A percentile compares a stretch with the other conserved stretches of the same genome.
Evolutionary conservation across 1,284 basidiomycete genomes (phyloP).

Genomic region (Inonotus hispidus): DNA sequence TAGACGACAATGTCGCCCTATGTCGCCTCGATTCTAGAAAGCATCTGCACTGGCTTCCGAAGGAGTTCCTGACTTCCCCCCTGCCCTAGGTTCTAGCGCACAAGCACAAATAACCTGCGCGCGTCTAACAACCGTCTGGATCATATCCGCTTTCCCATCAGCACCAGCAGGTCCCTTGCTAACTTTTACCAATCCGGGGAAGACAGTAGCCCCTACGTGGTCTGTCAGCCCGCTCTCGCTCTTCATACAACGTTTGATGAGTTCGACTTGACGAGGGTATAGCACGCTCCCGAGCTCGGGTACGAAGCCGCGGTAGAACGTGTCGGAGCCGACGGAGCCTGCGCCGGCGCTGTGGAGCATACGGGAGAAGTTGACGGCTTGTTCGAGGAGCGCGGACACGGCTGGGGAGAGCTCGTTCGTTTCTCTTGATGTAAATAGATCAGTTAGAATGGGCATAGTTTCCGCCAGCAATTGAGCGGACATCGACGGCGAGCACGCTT

Average conservation of each 20-base stretch:
- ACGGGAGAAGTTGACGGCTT: conserved; percentile 69
- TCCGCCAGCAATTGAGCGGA: conserved; percentile 58
- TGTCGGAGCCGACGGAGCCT: conserved; percentile 49
- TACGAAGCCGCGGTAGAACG: conserved; percentile 78
- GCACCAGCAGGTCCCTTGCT: conserved; percentile 36
- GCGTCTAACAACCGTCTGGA: conserved; percentile 68
- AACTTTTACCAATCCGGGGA: conserved; percentile 80
- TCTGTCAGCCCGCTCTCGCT: conserved; percentile 67
- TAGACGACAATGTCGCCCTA: not conserved
- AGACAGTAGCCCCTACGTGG: conserved; percentile 72
- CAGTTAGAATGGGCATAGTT: conserved; percentile 55
- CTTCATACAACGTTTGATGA: conserved; percentile 70
- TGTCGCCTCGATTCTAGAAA: not conserved
- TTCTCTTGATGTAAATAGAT: conserved; percentile 37
- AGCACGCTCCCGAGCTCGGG: conserved; percentile 68
- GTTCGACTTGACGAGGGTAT: conserved; percentile 65
- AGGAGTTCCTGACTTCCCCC: conserved; percentile 18
- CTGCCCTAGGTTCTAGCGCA: conserved; percentile 39
- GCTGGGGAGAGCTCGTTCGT: conserved; percentile 37
- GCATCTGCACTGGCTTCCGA: conserved; percentile 6
- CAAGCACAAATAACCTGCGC: conserved; percentile 83
- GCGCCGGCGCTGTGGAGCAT: conserved; percentile 74
- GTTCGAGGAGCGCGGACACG: conserved; percentile 53
- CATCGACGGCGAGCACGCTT: conserved; percentile 64
- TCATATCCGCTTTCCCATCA: conserved; percentile 39